A percentile compares a stretch with the other conserved stretches of the same genome.
These are phyloP conservation scores for Claviceps sp. DNA, from an alignment of 2,329 filamentous ascomycete genomes.

Conservation along the genomic window DNA sequence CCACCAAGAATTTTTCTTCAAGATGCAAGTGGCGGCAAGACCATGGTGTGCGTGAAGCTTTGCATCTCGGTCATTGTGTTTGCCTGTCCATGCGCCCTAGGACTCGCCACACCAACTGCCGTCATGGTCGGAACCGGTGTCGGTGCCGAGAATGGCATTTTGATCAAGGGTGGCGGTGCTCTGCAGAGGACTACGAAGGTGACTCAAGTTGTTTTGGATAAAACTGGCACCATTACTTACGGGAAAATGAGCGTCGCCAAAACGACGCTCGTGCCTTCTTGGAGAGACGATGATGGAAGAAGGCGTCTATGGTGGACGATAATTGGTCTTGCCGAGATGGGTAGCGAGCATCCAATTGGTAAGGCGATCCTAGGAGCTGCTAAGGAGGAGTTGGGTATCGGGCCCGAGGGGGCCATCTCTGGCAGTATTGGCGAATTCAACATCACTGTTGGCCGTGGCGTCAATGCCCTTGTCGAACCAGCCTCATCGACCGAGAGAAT, in stretches of 20 bases:
- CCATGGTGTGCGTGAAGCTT: slow-evolving; percentile 94
- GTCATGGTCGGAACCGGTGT: slow-evolving; percentile 99
- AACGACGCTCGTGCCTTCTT: slow-evolving; percentile 50
- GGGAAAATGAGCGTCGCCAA: slow-evolving; percentile 90
- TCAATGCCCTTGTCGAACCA: slow-evolving; percentile 72
- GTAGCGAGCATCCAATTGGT: slow-evolving; percentile 93
- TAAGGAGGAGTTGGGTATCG: slow-evolving; percentile 60
- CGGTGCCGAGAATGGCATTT: slow-evolving; percentile 85
- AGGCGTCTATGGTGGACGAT: slow-evolving; percentile 87
- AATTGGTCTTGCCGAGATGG: slow-evolving; percentile 87
- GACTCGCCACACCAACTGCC: slow-evolving; percentile 86
- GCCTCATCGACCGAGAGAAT: slow-evolving; percentile 50
- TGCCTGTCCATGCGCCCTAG: slow-evolving; percentile 93
- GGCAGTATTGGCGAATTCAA: slow-evolving; percentile 79
- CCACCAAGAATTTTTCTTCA: slow-evolving; percentile 83
- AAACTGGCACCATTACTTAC: slow-evolving; percentile 88
- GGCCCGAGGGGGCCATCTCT: slow-evolving; percentile 59
- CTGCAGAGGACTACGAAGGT: slow-evolving; percentile 84
- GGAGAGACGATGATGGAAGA: slow-evolving; percentile 55
- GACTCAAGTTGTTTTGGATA: slow-evolving; percentile 83
- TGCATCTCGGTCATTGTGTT: slow-evolving; percentile 99
- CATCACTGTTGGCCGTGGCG: slow-evolving; percentile 70
- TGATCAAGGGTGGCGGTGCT: slow-evolving; percentile 93
- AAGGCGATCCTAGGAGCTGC: slow-evolving; percentile 69
- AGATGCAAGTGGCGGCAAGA: slow-evolving; percentile 69